Evolutionary conservation across 805 yeast species (phyloP).

Genomic region (Saitoella complicata): DNA sequence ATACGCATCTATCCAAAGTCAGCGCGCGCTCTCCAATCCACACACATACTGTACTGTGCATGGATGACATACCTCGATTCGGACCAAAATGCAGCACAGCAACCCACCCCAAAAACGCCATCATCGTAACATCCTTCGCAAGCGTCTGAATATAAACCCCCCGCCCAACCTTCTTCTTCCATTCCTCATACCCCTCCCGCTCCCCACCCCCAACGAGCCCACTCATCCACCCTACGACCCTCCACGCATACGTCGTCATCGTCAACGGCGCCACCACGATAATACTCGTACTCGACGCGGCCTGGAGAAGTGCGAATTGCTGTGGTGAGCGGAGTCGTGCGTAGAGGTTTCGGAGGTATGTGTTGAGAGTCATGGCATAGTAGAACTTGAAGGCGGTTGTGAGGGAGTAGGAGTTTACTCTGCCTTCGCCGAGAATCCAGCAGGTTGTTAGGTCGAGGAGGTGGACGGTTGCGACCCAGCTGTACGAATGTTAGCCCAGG

Average conservation of each 20-base stretch:
- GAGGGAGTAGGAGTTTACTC: conserved; percentile 1
- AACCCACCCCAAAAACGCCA: conserved; percentile 3
- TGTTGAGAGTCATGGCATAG: neutral
- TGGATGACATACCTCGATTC: neutral
- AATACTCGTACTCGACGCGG: neutral
- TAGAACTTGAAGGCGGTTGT: neutral
- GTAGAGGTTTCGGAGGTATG: conserved; percentile 1
- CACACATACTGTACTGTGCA: no score
- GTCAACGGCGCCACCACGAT: neutral
- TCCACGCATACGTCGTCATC: neutral
- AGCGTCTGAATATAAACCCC: neutral
- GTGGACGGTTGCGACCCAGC: conserved; percentile 1
- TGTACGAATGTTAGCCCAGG: no score
- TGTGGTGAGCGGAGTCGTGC: conserved; percentile 2
- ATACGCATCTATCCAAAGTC: neutral
- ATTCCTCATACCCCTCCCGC: neutral
- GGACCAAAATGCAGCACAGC: conserved; percentile 2
- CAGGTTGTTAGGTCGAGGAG: neutral
- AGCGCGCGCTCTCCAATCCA: no score
- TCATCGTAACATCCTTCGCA: conserved; percentile 1
- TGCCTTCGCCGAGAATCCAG: neutral
- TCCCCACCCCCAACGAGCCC: no score
- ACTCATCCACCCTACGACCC: neutral
- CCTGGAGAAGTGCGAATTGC: conserved; percentile 1
- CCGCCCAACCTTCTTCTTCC: conserved; percentile 1